These are phyloP conservation scores for Abortiporus biennis DNA, from an alignment of 1,284 basidiomycete genomes.

Conservation along the genomic window DNA sequence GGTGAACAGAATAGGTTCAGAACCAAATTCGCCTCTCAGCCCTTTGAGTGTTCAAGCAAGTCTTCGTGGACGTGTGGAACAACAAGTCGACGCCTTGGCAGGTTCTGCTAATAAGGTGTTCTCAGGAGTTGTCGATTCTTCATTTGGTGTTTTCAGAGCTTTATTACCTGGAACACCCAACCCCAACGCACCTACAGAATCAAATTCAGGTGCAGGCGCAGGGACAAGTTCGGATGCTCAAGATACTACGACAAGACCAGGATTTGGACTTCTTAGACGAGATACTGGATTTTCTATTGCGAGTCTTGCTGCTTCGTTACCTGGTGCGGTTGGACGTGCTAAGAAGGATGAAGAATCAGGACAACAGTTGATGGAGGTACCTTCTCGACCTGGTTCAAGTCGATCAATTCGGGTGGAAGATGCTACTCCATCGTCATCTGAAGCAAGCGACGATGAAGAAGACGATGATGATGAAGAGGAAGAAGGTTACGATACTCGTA, in stretches of 20 bases:
- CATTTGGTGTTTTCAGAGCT: constrained; percentile 73
- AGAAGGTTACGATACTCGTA: constrained; percentile 49
- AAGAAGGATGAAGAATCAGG: constrained; percentile 45
- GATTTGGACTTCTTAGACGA: constrained; percentile 60
- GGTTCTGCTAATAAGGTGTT: constrained; percentile 84
- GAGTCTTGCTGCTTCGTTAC: constrained; percentile 64
- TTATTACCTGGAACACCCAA: constrained; percentile 35
- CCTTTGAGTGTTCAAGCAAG: constrained; percentile 33
- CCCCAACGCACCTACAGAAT: constrained; percentile 14
- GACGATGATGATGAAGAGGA: constrained; percentile 29
- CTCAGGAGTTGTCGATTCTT: constrained; percentile 80
- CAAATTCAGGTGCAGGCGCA: constrained; percentile 21
- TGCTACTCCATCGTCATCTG: constrained; percentile 21
- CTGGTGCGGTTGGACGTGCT: constrained; percentile 32
- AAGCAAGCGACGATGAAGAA: constrained; percentile 22
- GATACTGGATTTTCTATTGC: constrained; percentile 80
- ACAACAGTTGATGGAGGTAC: constrained; percentile 63
- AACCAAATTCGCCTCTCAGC: constrained; percentile 24
- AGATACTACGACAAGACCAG: constrained; percentile 33
- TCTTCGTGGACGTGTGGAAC: constrained; percentile 71
- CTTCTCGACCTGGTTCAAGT: constrained; percentile 47
- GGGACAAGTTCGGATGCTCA: constrained; percentile 10
- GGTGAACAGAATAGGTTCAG: constrained; percentile 30
- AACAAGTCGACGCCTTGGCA: constrained; percentile 78
- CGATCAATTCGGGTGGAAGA: constrained; percentile 30